Conservation (phyloP, 208 protist species). For the Leishmania major region DNA sequence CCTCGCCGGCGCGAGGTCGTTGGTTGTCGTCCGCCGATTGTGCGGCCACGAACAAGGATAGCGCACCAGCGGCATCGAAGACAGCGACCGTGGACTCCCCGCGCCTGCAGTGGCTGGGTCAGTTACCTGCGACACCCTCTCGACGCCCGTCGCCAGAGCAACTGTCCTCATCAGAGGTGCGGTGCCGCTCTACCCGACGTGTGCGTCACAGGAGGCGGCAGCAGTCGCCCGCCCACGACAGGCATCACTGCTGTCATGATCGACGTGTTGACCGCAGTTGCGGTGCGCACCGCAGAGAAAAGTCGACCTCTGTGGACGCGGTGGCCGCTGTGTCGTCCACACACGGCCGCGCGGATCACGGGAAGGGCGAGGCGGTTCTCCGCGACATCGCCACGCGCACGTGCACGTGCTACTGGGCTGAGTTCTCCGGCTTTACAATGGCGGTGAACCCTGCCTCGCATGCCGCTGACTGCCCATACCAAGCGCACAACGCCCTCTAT, state of each 20-base stretch:
- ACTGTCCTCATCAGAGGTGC: not conserved
- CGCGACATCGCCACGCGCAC: constrained; percentile 26
- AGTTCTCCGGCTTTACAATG: constrained; percentile 54
- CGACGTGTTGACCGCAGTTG: not conserved
- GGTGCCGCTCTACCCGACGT: not conserved
- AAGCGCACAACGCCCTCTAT: constrained; percentile 39
- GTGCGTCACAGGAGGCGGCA: not conserved
- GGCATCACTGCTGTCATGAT: not conserved
- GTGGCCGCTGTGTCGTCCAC: constrained; percentile 2
- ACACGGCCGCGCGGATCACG: not conserved
- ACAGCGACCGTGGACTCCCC: not conserved
- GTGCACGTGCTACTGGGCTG: constrained; percentile 52
- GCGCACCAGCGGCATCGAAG: not conserved
- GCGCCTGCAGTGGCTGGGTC: constrained; percentile 24
- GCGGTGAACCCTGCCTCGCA: constrained; percentile 75
- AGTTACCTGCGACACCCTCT: constrained; percentile 4
- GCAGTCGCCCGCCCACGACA: not conserved
- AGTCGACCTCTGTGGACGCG: not conserved
- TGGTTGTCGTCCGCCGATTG: not conserved
- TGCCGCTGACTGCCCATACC: constrained; percentile 57
- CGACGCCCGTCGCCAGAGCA: not conserved
- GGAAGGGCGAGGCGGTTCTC: constrained; percentile 19
- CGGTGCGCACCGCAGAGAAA: not conserved
- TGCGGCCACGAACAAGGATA: not conserved
- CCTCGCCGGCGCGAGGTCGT: not conserved